Percentiles rank a stretch among this genome's conserved stretches.
These are phyloP conservation scores for Creolimax fragrantissima DNA, from an alignment of 78 protist species.

Conservation along the genomic window DNA sequence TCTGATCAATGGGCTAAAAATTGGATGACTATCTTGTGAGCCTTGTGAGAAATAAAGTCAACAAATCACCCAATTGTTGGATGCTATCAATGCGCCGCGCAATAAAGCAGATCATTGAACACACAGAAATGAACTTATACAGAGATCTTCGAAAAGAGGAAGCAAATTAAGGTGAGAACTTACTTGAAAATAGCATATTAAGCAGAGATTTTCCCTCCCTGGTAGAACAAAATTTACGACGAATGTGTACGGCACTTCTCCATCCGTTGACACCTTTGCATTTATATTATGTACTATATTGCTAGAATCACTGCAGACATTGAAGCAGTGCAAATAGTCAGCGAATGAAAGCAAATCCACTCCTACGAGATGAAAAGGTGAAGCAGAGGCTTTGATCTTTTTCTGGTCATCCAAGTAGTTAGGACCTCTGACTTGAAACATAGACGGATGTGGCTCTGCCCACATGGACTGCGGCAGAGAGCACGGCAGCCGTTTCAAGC, in stretches of 20 bases:
- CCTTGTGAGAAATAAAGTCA: too few species aligned
- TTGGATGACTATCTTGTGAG: background rate
- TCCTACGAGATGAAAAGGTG: background rate
- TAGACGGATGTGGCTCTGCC: background rate
- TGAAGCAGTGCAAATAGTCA: background rate
- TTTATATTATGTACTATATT: background rate
- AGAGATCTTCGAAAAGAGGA: too few species aligned
- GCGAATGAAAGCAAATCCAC: background rate
- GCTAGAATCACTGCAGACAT: background rate
- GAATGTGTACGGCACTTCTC: background rate
- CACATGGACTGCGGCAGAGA: background rate
- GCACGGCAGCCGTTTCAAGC: background rate
- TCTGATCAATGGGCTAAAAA: background rate
- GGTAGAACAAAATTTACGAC: background rate
- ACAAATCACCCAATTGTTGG: too few species aligned
- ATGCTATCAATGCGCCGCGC: too few species aligned
- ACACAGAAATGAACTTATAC: too few species aligned
- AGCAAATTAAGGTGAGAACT: too few species aligned
- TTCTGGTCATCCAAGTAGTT: background rate
- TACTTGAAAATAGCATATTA: background rate
- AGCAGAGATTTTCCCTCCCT: background rate
- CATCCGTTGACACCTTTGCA: background rate
- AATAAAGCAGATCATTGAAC: too few species aligned
- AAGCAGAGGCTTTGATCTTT: background rate
- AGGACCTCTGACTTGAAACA: background rate